Evolutionary conservation across 2,329 filamentous ascomycete genomes (phyloP).

Genomic region (Clonostachys rosea): DNA sequence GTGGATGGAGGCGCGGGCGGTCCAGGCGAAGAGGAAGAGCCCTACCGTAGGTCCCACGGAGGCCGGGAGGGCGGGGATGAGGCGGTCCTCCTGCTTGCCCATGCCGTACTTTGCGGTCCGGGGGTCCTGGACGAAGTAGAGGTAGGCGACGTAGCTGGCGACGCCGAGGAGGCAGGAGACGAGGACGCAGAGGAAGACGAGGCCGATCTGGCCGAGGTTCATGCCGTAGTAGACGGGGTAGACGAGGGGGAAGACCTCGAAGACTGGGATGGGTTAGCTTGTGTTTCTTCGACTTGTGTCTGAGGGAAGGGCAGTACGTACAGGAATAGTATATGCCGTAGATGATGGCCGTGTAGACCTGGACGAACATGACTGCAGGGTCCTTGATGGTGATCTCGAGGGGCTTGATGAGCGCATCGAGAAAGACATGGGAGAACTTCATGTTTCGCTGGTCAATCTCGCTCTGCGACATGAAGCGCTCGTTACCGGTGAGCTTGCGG

Average conservation of each 20-base stretch:
- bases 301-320: slow-evolving; percentile 7
- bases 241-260: slow-evolving; percentile 63
- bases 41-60: slow-evolving; percentile 50
- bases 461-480: slow-evolving; percentile 52
- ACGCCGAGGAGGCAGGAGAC: slow-evolving; percentile 51
- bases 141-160: slow-evolving; percentile 41
- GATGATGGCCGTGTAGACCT: slow-evolving; percentile 56
- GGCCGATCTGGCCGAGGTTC: slow-evolving; percentile 50
- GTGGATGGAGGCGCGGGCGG: slow-evolving; percentile 40
- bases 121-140: slow-evolving; percentile 45
- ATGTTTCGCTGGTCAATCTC: slow-evolving; percentile 60
- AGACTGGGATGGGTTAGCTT: slow-evolving; percentile 26
- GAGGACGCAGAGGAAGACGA: slow-evolving; percentile 57
- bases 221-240: slow-evolving; percentile 57
- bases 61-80: slow-evolving; percentile 49
- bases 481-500: slow-evolving; percentile 53
- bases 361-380: slow-evolving; percentile 57
- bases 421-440: slow-evolving; percentile 36
- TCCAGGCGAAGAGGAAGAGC: slow-evolving; percentile 60
- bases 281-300: neutral
- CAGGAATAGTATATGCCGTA: slow-evolving; percentile 59
- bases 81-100: slow-evolving; percentile 46
- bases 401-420: slow-evolving; percentile 57
- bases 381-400: slow-evolving; percentile 56
- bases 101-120: slow-evolving; percentile 43